Base-by-base conservation (phyloP, 1,284 basidiomycete genomes). In the Mycosarcoma maydis region DNA sequence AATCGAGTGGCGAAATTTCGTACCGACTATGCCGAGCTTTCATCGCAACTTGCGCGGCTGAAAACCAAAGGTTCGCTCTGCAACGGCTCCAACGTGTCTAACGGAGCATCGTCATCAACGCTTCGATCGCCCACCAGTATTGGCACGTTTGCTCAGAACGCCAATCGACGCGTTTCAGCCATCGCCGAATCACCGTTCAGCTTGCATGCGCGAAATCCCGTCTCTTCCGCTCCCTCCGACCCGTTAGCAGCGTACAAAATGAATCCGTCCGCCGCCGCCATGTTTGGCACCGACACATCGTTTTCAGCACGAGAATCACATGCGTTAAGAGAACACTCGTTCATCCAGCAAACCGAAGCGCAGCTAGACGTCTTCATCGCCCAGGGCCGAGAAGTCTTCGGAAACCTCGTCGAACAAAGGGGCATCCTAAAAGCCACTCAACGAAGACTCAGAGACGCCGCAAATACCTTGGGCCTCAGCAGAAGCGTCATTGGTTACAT, bases 361-460 rank as follows among this genome's bases (percentile, higher is more conserved):
- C 80, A 81, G 49, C 53, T 81, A 37, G 80, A 81, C 32, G 65
- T 72, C 9, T 80, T 81, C 39, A 80, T 81, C 29, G 72, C 80
- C 1, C 80, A 81, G 34, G 80, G 80, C 0, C 69, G 75, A 27
- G 76, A 78, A 27, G 76, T 79, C 33, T 75, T 78, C 41, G 75
- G 72, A n/a, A 81, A 80, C 39, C 52, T 81, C 14, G 71, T 73
- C n/a, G 80, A 81, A 54, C 80, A 81, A 46, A 53, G 78, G 11
- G 62, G 76, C 7, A 80, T 81, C 29, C 52, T 81, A 19, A 81
- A 81, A 37, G 76, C 73, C 3, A 81, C 80, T 17, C 74, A 77
- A 32, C 51, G 62, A 22, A 64, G 71, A 23, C 43, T 81, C 22
- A 52, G 75, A 20, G 79, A 80, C 41, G 78, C 78, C 3, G 80